phyloP scores from a whole-genome alignment of 139 green algal genomes.

The Micromonas commoda region DNA sequence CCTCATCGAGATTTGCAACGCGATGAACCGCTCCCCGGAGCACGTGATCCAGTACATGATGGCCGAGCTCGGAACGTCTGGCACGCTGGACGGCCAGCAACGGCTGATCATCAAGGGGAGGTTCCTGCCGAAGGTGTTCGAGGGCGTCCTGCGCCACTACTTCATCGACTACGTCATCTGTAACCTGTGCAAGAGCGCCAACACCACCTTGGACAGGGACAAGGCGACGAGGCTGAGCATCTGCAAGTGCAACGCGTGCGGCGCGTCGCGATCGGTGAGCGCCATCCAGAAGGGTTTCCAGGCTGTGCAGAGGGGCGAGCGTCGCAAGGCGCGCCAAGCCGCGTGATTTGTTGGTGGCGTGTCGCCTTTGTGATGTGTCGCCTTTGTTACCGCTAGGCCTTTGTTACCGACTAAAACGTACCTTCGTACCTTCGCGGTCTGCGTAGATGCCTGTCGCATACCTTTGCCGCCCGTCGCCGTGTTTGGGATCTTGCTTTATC shows the following conservation, averaged over 20 bases:
- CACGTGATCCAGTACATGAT: constrained; percentile 86
- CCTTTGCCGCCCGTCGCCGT: too few species aligned
- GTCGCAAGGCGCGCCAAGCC: neutral
- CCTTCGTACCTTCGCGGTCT: too few species aligned
- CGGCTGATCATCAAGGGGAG: constrained; percentile 92
- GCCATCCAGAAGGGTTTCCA: constrained; percentile 94
- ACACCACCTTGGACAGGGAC: constrained; percentile 61
- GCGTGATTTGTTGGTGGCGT: neutral
- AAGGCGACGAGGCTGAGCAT: constrained; percentile 8
- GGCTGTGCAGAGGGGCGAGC: constrained; percentile 46
- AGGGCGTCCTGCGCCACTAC: constrained; percentile 91
- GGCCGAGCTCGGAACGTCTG: constrained; percentile 78
- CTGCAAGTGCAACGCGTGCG: constrained; percentile 51
- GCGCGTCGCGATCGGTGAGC: constrained; percentile 73
- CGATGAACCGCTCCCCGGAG: constrained; percentile 72
- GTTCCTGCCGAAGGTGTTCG: constrained; percentile 97
- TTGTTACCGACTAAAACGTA: too few species aligned
- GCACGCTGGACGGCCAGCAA: constrained; percentile 80
- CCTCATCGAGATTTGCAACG: constrained; percentile 97
- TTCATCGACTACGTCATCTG: constrained; percentile 98
- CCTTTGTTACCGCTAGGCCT: too few species aligned
- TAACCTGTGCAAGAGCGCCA: constrained; percentile 88
- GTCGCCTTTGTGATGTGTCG: too few species aligned
- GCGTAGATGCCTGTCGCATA: too few species aligned
- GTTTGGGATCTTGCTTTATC: too few species aligned